These are phyloP conservation scores for Nigrospora osmanthi DNA, from an alignment of 2,329 filamentous ascomycete genomes.

Conservation along the genomic window DNA sequence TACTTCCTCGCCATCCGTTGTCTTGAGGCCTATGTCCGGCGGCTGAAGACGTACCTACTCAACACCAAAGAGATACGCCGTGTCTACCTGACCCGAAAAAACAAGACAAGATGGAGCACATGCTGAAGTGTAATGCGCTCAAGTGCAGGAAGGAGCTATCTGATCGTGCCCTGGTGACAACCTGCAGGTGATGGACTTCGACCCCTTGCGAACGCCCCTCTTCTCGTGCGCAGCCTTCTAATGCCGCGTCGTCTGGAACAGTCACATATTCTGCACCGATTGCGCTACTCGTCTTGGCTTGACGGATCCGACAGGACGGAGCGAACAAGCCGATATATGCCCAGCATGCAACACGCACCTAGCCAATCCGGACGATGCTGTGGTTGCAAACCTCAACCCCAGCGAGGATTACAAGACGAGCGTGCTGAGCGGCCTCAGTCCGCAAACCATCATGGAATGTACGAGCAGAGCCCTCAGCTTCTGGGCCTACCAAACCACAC, in stretches of 20 bases:
- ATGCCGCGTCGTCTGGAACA: constrained; percentile 22
- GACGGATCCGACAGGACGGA: constrained; percentile 34
- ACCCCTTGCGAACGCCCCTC: neutral
- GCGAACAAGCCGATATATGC: constrained; percentile 49
- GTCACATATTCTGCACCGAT: constrained; percentile 77
- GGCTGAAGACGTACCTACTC: too few relatives aligned
- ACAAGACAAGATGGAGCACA: constrained; percentile 55
- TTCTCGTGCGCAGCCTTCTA: neutral
- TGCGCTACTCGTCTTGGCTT: constrained; percentile 64
- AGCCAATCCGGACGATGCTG: constrained; percentile 65
- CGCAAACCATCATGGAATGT: constrained; percentile 79
- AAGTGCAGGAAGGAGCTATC: constrained; percentile 65
- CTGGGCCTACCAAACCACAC: constrained; percentile 78
- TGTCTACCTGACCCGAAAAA: too few relatives aligned
- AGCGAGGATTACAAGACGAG: constrained; percentile 87
- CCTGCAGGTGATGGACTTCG: constrained; percentile 58
- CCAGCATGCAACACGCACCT: constrained; percentile 69
- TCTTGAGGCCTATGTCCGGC: too few relatives aligned
- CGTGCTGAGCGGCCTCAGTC: constrained; percentile 74
- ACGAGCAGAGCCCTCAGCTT: constrained; percentile 72
- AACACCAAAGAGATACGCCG: too few relatives aligned
- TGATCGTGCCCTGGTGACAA: constrained; percentile 74
- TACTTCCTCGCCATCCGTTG: too few relatives aligned
- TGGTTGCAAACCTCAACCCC: constrained; percentile 64
- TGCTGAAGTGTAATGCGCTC: constrained; percentile 71